These are phyloP conservation scores for Monosporascus cannonballus DNA, from an alignment of 2,329 filamentous ascomycete genomes.

Conservation along the genomic window DNA sequence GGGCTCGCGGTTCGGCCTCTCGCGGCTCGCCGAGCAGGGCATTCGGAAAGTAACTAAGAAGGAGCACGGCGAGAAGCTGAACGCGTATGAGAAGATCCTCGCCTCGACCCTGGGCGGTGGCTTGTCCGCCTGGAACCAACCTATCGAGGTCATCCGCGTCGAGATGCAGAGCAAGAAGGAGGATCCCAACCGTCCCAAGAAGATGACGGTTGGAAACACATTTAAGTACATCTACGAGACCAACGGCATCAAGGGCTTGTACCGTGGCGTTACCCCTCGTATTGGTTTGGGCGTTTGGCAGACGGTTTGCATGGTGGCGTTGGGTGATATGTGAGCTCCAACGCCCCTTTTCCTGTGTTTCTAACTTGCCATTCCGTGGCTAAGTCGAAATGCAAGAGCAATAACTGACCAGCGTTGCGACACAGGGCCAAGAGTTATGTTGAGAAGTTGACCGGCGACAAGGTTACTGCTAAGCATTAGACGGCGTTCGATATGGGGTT, in stretches of 20 bases:
- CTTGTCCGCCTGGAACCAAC: constrained; percentile 97
- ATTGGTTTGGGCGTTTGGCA: constrained; percentile 97
- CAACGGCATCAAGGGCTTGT: constrained; percentile 87
- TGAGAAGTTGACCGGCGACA: constrained; percentile 59
- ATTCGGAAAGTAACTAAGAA: constrained; percentile 78
- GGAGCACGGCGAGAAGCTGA: constrained; percentile 71
- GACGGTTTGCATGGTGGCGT: constrained; percentile 98
- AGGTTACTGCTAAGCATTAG: constrained; percentile 63
- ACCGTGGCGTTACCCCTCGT: constrained; percentile 89
- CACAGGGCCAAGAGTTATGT: constrained; percentile 61
- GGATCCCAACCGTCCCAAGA: constrained; percentile 97
- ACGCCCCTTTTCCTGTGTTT: constrained; percentile 5
- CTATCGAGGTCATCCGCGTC: constrained; percentile 98
- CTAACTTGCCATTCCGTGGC: background rate
- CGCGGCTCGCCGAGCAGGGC: constrained; percentile 80
- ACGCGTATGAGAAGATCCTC: constrained; percentile 77
- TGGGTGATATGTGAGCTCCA: constrained; percentile 87
- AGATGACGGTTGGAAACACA: constrained; percentile 91
- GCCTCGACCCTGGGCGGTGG: constrained; percentile 87
- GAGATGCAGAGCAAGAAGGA: constrained; percentile 99
- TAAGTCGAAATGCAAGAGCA: constrained; percentile 2
- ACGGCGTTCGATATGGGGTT: constrained; percentile 23
- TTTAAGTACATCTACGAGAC: constrained; percentile 81
- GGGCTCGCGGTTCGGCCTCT: constrained; percentile 93
- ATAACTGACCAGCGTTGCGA: constrained; percentile 18